These are phyloP conservation scores for Graphilbum ipis-grandicollis DNA, from an alignment of 2,329 filamentous ascomycete genomes.

Conservation along the genomic window DNA sequence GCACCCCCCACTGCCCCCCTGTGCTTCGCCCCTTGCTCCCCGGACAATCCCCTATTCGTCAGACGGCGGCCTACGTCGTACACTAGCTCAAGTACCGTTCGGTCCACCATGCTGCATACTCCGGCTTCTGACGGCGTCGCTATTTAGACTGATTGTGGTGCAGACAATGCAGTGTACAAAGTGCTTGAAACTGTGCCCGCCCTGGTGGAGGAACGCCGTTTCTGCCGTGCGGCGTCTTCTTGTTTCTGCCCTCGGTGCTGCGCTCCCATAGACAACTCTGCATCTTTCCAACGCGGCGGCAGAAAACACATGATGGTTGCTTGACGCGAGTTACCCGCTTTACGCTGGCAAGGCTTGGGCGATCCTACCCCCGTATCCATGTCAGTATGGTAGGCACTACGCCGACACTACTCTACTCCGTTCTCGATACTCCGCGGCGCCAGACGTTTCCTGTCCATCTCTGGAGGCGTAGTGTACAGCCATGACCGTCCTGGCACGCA, in stretches of 20 bases:
- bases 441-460: no score
- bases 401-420: neutral
- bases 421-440: no score
- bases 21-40: neutral
- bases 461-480: no score
- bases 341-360: neutral
- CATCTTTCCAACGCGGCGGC: neutral
- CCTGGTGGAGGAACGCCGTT: no score
- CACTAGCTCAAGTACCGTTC: neutral
- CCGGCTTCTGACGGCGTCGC: no score
- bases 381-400: no score
- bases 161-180: no score
- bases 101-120: neutral
- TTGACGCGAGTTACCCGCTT: slow-evolving; percentile 3
- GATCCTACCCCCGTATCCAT: neutral
- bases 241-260: no score
- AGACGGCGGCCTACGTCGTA: neutral
- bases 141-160: no score
- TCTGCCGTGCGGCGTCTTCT: no score
- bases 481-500: no score
- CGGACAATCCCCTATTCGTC: neutral
- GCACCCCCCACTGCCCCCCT: slow-evolving; percentile 9
- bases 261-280: neutral
- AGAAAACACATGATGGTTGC: slow-evolving; percentile 3
- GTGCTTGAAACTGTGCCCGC: no score